These are phyloP conservation scores for Neofusicoccum kwambonambiense DNA, from an alignment of 2,329 filamentous ascomycete genomes.

Conservation along the genomic window DNA sequence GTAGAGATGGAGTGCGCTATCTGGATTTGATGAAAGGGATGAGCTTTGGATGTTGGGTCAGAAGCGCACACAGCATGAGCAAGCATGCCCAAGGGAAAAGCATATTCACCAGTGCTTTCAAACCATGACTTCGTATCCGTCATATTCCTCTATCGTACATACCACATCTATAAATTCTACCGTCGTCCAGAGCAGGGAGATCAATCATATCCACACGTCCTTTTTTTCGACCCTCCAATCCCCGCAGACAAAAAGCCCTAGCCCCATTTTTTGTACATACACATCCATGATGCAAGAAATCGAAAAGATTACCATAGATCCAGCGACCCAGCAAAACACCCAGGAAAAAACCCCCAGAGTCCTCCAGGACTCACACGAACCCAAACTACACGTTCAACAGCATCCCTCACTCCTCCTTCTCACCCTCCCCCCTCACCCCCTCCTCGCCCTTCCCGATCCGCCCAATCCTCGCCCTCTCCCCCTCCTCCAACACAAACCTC, in stretches of 20 bases:
- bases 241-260: too few relatives aligned
- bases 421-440: slow-evolving; percentile 9
- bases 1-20: too few relatives aligned
- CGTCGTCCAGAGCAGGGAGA: neutral
- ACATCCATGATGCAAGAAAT: neutral
- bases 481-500: slow-evolving; percentile 66
- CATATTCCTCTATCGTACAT: neutral
- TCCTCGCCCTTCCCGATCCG: slow-evolving; percentile 59
- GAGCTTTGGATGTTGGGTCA: too few relatives aligned
- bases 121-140: too few relatives aligned
- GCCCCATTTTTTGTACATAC: neutral
- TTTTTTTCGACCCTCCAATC: neutral
- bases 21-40: too few relatives aligned
- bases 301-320: neutral
- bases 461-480: slow-evolving; percentile 67
- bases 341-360: too few relatives aligned
- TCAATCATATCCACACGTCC: neutral
- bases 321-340: neutral
- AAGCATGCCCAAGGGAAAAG: too few relatives aligned
- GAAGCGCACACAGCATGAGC: too few relatives aligned
- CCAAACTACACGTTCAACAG: neutral
- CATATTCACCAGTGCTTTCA: too few relatives aligned
- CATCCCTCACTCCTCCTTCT: neutral
- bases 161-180: slow-evolving; percentile 7
- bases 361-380: too few relatives aligned